Conservation (phyloP, 768 basidiomycete genomes). For the Kwoniella sp. region DNA sequence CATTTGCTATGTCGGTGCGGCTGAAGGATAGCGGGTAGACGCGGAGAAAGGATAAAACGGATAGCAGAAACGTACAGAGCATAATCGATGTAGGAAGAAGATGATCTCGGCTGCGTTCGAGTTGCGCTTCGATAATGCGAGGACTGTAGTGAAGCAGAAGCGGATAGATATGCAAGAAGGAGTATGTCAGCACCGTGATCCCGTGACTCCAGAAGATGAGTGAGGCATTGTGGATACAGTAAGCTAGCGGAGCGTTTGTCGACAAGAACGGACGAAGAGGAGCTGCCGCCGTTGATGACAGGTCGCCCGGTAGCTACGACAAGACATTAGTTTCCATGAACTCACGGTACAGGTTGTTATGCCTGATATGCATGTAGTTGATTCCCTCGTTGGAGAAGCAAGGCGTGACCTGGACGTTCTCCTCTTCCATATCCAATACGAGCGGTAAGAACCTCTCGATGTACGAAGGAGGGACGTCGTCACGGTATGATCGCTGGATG, state of each 20-base stretch:
- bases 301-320: not conserved
- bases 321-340: constrained; percentile 29
- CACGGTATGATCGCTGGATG: constrained; percentile 93
- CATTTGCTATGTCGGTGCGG: not conserved
- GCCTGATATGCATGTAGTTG: constrained; percentile 98
- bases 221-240: not conserved
- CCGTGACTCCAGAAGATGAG: too few species aligned
- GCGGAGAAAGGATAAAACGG: too few species aligned
- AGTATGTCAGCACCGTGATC: too few species aligned
- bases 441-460: constrained; percentile 93
- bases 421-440: constrained; percentile 93
- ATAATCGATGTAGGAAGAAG: constrained; percentile 91
- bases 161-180: too few species aligned
- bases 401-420: constrained; percentile 91
- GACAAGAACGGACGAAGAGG: not conserved
- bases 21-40: not conserved
- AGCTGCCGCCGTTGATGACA: too few species aligned
- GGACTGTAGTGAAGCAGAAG: constrained; percentile 63
- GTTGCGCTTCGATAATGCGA: constrained; percentile 94
- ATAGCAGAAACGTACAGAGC: constrained; percentile 55
- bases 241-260: too few species aligned
- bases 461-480: constrained; percentile 85
- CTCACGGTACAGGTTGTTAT: constrained; percentile 94
- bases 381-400: constrained; percentile 93
- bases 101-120: constrained; percentile 94